Evolutionary conservation across 2,329 filamentous ascomycete genomes (phyloP), one percentile per base, ranked within the genome.

Genomic region (Anisogramma anomala): DNA sequence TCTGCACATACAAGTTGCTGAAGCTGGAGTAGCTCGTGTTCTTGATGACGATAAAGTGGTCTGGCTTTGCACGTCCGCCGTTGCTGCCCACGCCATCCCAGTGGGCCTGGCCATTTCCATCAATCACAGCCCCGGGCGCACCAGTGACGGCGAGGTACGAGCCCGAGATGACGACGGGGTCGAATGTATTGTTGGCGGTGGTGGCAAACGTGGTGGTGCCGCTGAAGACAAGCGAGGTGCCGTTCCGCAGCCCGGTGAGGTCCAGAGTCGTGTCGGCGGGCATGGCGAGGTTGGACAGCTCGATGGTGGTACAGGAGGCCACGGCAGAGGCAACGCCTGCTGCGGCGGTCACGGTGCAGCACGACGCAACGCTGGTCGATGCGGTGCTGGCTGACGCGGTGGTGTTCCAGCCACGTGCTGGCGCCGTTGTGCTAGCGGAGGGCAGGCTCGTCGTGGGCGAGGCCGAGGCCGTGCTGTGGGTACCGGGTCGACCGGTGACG

Each of bases 31-130:
- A 45, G 30, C 48, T 55, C 19, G 65, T 51, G 4, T 54, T 55
- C 49, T 66, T 62, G 33, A 68, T 69, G 17, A 59, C 64, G 60
- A 75, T 72, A 61, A 74, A 68, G 45, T 49, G 45, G 57, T 65
- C 57, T 32, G 60, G 59, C 56, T 63, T 62, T 17, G 49, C 54
- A 47, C 53, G 53, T 33, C 61, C 61, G 14, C 60, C 60, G 42
- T 62, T 63, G 46, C 48, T 49, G 33, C 60, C 60, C 48, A 57
- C 19, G 23, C 56, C 55, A 48, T 66, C 62, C 9, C 63, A 52
- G 43, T 47, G 49, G 3, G 36, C 35, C 19, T 18, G 30, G 3
- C 48, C 48, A 35, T 45, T 41, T 26, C 49, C 47, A 31, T 52
- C 44, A 4, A 52, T 46, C 4, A 46, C 31, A 22, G 48, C 42